phyloP scores from a whole-genome alignment of 2,329 filamentous ascomycete genomes.

The Macrophomina phaseolina region DNA sequence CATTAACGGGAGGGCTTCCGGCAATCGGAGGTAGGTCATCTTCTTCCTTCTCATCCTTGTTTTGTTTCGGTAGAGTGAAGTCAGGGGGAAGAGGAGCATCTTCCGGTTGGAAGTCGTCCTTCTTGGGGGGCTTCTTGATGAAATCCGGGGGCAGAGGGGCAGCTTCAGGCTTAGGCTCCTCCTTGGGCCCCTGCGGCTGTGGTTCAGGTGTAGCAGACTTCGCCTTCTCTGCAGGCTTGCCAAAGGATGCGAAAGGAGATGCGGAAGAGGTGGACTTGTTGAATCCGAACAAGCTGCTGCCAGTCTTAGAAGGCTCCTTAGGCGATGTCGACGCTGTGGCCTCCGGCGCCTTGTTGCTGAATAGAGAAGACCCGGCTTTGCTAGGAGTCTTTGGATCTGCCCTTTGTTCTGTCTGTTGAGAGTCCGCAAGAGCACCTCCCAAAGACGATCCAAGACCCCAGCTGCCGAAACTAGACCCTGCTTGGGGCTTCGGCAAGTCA shows the following conservation, averaged over 20 bases:
- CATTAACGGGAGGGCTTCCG: constrained; percentile 54
- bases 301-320: constrained; percentile 4
- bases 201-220: constrained; percentile 10
- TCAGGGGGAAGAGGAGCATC: constrained; percentile 51
- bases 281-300: constrained; percentile 9
- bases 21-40: constrained; percentile 53
- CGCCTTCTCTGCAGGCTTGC: constrained; percentile 18
- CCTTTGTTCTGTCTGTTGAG: constrained; percentile 39
- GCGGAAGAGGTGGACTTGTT: background rate
- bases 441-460: constrained; percentile 69
- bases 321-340: background rate
- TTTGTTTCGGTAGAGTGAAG: constrained; percentile 33
- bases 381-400: constrained; percentile 41
- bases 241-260: constrained; percentile 11
- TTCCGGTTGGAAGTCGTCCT: constrained; percentile 34
- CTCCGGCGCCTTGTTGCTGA: constrained; percentile 7
- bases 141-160: constrained; percentile 50
- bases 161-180: constrained; percentile 33
- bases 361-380: constrained; percentile 12
- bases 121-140: constrained; percentile 28
- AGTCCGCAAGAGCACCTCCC: constrained; percentile 61
- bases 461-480: constrained; percentile 43
- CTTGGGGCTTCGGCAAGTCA: constrained; percentile 59
- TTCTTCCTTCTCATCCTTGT: constrained; percentile 41
- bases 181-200: constrained; percentile 29